phyloP scores from a whole-genome alignment of 2,329 filamentous ascomycete genomes.

The Fusarium foetens region DNA sequence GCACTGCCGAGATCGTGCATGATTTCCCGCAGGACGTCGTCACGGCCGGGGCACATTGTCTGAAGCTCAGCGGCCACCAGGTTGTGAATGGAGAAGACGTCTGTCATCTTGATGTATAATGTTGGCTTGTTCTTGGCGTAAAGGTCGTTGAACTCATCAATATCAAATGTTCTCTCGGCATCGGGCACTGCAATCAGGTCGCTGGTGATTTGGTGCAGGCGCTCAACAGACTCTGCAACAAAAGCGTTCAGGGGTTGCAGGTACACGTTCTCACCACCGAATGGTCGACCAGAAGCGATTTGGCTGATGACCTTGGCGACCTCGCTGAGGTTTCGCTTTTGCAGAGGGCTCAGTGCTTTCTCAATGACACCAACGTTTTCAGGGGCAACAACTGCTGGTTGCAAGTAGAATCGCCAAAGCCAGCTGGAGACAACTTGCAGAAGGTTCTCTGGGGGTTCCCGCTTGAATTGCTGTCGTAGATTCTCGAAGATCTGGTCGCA shows the following conservation, averaged over 20 bases:
- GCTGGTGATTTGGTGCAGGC: constrained; percentile 78
- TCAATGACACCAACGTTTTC: constrained; percentile 95
- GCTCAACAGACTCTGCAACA: constrained; percentile 83
- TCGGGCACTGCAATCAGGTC: constrained; percentile 85
- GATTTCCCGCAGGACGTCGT: constrained; percentile 90
- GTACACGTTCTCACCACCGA: constrained; percentile 95
- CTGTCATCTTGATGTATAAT: constrained; percentile 98
- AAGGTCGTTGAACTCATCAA: constrained; percentile 98
- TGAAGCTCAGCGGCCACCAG: constrained; percentile 83
- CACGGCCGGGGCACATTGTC: constrained; percentile 79
- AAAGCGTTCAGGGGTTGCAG: constrained; percentile 95
- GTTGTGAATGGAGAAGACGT: constrained; percentile 96
- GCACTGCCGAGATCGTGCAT: constrained; percentile 94
- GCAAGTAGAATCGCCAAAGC: constrained; percentile 94
- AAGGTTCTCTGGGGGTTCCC: constrained; percentile 79
- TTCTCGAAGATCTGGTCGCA: constrained; percentile 86
- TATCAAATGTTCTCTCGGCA: constrained; percentile 92
- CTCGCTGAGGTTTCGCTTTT: constrained; percentile 91
- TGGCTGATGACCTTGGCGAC: constrained; percentile 93
- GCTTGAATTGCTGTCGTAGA: constrained; percentile 79
- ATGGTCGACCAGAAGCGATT: constrained; percentile 86
- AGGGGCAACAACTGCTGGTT: constrained; percentile 87
- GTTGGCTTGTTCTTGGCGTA: constrained; percentile 97
- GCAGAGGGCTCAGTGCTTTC: constrained; percentile 85
- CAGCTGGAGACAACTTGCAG: constrained; percentile 89